Percentiles rank a stretch among this genome's conserved stretches.
Conservation (phyloP, 768 basidiomycete species). For the Pulveroboletus sp. region DNA sequence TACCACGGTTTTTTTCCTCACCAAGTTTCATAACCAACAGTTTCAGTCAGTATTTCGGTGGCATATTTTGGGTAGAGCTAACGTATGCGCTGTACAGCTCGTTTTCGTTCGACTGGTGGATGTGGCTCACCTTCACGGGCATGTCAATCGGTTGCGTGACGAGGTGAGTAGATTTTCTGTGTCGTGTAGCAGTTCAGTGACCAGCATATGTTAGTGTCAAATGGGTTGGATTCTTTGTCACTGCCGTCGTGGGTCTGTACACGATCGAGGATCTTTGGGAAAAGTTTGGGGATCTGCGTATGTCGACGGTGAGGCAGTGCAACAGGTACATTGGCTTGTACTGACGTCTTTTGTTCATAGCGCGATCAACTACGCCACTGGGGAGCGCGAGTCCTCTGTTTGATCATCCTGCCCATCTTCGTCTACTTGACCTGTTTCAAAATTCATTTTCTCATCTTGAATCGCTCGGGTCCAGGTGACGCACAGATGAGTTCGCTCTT, state of each 20-base stretch:
- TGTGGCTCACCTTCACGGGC: slow-evolving; percentile 93
- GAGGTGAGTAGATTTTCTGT: slow-evolving; percentile 47
- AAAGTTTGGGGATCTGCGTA: slow-evolving; percentile 93
- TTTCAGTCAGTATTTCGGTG: slow-evolving; percentile 61
- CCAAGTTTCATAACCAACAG: slow-evolving; percentile 97
- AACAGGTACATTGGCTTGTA: background rate
- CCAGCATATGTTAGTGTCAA: slow-evolving; percentile 64
- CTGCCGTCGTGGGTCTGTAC: slow-evolving; percentile 91
- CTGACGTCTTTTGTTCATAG: slow-evolving; percentile 38
- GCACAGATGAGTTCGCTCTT: slow-evolving; percentile 99
- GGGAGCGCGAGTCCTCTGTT: slow-evolving; percentile 78
- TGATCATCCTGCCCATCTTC: slow-evolving; percentile 86
- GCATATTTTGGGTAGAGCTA: background rate
- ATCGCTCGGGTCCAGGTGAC: slow-evolving; percentile 93
- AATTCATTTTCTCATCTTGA: slow-evolving; percentile 91
- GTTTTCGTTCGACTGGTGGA: slow-evolving; percentile 97
- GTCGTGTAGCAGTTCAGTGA: background rate
- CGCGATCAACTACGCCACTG: slow-evolving; percentile 88
- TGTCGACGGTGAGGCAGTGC: slow-evolving; percentile 71
- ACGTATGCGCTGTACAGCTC: slow-evolving; percentile 47
- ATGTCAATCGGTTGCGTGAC: slow-evolving; percentile 93
- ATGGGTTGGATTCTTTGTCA: slow-evolving; percentile 94
- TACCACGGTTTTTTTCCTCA: slow-evolving; percentile 90
- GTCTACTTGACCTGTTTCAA: slow-evolving; percentile 97
- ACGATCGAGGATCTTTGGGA: slow-evolving; percentile 98